A percentile compares a stretch with the other conserved stretches of the same genome.
Conservation (phyloP, 139 green algal genomes). For the Coelastrella sp. region DNA sequence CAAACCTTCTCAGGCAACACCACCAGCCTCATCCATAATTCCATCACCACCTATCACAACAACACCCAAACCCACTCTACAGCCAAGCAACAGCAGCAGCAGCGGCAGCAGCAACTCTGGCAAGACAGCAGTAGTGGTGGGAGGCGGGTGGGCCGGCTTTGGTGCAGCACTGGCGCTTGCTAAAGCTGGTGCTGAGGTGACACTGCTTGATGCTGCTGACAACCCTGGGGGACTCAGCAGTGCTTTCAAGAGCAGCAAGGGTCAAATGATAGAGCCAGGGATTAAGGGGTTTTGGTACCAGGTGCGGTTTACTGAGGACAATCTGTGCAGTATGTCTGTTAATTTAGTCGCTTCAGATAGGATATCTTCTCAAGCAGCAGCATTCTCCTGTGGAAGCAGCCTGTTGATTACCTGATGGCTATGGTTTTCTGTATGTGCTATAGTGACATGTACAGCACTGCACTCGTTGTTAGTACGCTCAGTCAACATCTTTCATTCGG, state of each 20-base stretch:
- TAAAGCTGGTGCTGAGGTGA: conserved; percentile 57
- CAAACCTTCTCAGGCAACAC: background rate
- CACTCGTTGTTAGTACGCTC: too few relatives aligned
- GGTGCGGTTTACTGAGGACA: background rate
- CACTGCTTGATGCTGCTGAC: conserved; percentile 68
- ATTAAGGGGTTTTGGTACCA: conserved; percentile 67
- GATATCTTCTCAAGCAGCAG: too few relatives aligned
- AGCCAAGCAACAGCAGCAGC: background rate
- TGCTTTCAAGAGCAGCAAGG: conserved; percentile 31
- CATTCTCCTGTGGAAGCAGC: too few relatives aligned
- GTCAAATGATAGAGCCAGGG: conserved; percentile 73
- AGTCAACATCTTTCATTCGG: too few relatives aligned
- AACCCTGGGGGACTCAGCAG: conserved; percentile 59
- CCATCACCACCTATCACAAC: background rate
- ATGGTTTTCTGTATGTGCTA: background rate
- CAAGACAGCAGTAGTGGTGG: conserved; percentile 33
- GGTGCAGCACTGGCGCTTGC: conserved; percentile 34
- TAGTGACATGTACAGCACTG: background rate
- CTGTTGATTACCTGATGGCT: too few relatives aligned
- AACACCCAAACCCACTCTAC: background rate
- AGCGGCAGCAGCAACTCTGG: background rate
- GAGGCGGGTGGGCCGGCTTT: conserved; percentile 39
- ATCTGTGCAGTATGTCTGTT: too few relatives aligned
- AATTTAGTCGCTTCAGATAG: too few relatives aligned
- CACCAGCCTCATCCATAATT: background rate